phyloP scores from a whole-genome alignment of 306 rosid genomes.

The Vigna hirtella region DNA sequence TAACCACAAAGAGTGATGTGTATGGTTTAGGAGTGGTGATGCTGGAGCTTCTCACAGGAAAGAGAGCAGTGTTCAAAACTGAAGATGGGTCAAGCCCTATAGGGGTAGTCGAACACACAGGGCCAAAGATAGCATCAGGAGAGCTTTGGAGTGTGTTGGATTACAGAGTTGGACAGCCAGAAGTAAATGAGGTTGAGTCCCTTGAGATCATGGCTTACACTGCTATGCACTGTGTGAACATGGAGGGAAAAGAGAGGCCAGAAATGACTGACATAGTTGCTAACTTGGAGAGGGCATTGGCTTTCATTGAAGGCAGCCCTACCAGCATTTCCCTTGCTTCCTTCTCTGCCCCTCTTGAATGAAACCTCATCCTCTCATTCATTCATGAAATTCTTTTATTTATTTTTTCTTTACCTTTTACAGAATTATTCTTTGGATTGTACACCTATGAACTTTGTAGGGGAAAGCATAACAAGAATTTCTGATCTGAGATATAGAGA shows the following conservation, averaged over 20 bases:
- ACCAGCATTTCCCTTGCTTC: slow-evolving; percentile 41
- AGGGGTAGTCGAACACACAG: slow-evolving; percentile 51
- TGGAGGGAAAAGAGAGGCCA: slow-evolving; percentile 58
- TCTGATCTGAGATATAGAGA: not conserved
- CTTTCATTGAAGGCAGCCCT: slow-evolving; percentile 43
- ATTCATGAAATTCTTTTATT: slow-evolving; percentile 44
- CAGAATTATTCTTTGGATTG: slow-evolving; percentile 20
- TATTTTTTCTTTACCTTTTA: slow-evolving; percentile 7
- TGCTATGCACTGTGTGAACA: slow-evolving; percentile 58
- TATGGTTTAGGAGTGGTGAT: slow-evolving; percentile 61
- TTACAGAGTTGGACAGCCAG: slow-evolving; percentile 52
- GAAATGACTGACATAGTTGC: slow-evolving; percentile 54
- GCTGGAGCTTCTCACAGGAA: slow-evolving; percentile 62
- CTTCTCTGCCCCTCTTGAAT: slow-evolving; percentile 42
- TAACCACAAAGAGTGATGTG: slow-evolving; percentile 60
- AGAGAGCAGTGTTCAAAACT: slow-evolving; percentile 50
- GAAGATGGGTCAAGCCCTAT: slow-evolving; percentile 42
- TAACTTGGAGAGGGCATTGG: slow-evolving; percentile 57
- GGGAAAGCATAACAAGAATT: not conserved
- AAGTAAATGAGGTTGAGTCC: slow-evolving; percentile 52
- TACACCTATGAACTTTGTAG: slow-evolving; percentile 33
- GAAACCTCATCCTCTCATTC: slow-evolving; percentile 3
- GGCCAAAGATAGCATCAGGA: slow-evolving; percentile 50
- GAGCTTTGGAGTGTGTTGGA: slow-evolving; percentile 56
- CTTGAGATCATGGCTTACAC: slow-evolving; percentile 56